These are phyloP conservation scores for Pinus tabuliformis DNA, from an alignment of 75 land plant genomes.

Conservation along the genomic window DNA sequence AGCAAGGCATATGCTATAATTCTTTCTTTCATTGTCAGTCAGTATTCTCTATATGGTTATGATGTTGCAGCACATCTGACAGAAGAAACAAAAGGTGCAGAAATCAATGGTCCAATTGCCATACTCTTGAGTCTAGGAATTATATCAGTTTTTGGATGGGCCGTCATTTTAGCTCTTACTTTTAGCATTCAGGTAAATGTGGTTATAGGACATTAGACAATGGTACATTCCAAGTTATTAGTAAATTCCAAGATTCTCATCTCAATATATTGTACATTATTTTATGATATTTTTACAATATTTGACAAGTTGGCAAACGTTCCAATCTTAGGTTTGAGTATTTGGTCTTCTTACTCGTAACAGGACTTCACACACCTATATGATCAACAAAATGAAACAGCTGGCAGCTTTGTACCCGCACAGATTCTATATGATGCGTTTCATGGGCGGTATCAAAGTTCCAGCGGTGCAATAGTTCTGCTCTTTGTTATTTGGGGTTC, in stretches of 20 bases:
- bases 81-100: conserved; percentile 94
- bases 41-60: conserved; percentile 89
- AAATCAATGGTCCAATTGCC: conserved; percentile 85
- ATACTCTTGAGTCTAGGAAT: conserved; percentile 89
- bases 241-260: not conserved
- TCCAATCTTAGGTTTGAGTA: not conserved
- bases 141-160: conserved; percentile 82
- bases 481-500: conserved; percentile 82
- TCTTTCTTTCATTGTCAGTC: conserved; percentile 76
- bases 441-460: conserved; percentile 75
- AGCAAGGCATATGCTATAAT: conserved; percentile 63
- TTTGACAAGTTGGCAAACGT: not conserved
- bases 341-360: not conserved
- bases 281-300: not conserved
- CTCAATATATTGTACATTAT: not conserved
- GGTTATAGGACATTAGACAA: not conserved
- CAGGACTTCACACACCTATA: conserved; percentile 64
- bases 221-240: not conserved
- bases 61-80: conserved; percentile 93
- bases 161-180: conserved; percentile 76
- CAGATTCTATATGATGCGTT: conserved; percentile 94
- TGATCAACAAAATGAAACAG: conserved; percentile 79
- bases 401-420: conserved; percentile 80
- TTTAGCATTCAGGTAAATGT: conserved; percentile 83
- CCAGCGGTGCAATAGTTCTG: conserved; percentile 69